Percentiles rank a stretch among this genome's conserved stretches.
These are phyloP conservation scores for Euphorbia lathyris DNA, from an alignment of 345 rosid species.

Conservation along the genomic window DNA sequence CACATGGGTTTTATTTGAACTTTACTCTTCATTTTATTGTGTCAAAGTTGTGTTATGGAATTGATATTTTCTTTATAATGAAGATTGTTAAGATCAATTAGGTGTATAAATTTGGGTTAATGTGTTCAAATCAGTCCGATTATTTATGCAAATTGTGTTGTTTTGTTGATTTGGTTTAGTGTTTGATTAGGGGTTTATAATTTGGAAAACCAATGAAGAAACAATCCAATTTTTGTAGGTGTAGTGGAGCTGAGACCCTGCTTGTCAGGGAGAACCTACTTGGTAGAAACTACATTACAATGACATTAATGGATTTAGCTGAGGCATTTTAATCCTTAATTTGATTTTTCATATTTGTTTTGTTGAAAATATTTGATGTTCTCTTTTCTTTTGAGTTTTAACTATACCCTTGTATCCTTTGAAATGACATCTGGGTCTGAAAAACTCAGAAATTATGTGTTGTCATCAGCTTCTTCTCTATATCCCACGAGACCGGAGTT, in stretches of 20 bases:
- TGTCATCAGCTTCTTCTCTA: constrained; percentile 71
- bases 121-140: no score
- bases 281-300: no score
- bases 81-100: no score
- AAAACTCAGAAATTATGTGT: constrained; percentile 52
- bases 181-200: no score
- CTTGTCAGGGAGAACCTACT: constrained; percentile 39
- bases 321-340: constrained; percentile 20
- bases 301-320: constrained; percentile 19
- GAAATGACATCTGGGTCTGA: constrained; percentile 39
- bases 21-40: no score
- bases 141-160: no score
- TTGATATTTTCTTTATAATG: no score
- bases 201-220: constrained; percentile 24
- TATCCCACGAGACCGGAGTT: constrained; percentile 47
- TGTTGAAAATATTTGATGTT: no score
- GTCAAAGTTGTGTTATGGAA: no score
- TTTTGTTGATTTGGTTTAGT: no score
- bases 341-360: neutral
- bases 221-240: constrained; percentile 20
- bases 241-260: constrained; percentile 35
- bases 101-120: no score
- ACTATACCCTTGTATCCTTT: constrained; percentile 34
- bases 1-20: no score
- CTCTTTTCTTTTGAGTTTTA: constrained; percentile 46